Conservation (phyloP, 176 grass and related monocot species). For the Puccinellia tenuiflora region DNA sequence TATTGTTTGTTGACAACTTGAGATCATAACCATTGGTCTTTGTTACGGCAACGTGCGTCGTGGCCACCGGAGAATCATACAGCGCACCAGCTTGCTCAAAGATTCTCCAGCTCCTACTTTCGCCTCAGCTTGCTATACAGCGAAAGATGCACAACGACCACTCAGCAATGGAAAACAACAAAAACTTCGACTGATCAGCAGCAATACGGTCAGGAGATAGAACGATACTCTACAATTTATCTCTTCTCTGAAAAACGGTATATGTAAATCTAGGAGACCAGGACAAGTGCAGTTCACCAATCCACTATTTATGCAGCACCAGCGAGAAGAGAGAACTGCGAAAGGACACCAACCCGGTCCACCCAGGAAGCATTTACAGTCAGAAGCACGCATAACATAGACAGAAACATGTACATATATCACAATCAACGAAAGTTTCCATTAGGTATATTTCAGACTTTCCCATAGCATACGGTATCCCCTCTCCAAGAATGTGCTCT, state of each 20-base stretch:
- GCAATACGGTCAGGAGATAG: not conserved
- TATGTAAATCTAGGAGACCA: not conserved
- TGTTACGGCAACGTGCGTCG: not conserved
- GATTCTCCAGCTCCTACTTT: not conserved
- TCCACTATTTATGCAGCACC: not conserved
- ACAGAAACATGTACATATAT: not conserved
- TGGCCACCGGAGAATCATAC: not conserved
- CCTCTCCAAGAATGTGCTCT: not conserved
- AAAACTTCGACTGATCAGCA: too few species aligned
- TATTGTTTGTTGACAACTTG: not conserved
- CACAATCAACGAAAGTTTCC: not conserved
- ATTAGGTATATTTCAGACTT: not conserved
- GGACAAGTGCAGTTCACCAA: not conserved
- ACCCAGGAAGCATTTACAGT: not conserved
- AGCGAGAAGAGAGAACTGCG: not conserved
- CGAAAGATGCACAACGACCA: not conserved
- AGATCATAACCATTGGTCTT: not conserved
- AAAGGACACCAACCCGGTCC: not conserved
- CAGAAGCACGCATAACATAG: not conserved
- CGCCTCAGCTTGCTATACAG: not conserved
- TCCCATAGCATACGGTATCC: too few species aligned
- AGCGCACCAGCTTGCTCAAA: not conserved
- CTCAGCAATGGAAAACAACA: too few species aligned
- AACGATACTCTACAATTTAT: too few species aligned
- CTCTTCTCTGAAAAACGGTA: too few species aligned